Percentiles rank a stretch among this genome's conserved stretches.
These are phyloP conservation scores for Bretschneidera sinensis DNA, from an alignment of 345 rosid species.

Conservation along the genomic window DNA sequence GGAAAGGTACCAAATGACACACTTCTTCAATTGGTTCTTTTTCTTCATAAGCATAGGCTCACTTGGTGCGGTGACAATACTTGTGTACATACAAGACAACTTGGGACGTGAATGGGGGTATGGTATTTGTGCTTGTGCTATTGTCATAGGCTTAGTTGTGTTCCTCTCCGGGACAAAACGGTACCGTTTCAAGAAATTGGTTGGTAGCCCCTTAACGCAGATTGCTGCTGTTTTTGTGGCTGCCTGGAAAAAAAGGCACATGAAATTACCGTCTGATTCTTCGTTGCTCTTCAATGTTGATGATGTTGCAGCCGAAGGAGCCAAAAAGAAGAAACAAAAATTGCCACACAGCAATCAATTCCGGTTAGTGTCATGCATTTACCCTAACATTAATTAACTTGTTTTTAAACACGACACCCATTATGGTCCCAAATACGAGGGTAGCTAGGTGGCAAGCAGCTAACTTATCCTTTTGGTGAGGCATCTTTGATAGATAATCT, in stretches of 20 bases:
- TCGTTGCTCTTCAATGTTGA: conserved; percentile 48
- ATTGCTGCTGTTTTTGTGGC: conserved; percentile 58
- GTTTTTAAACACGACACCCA: not conserved
- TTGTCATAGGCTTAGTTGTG: conserved; percentile 45
- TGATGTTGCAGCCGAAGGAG: conserved; percentile 37
- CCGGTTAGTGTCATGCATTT: conserved; percentile 52
- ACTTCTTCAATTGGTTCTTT: conserved; percentile 93
- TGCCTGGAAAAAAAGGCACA: conserved; percentile 61
- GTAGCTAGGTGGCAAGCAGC: too few relatives aligned
- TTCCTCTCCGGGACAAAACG: conserved; percentile 72
- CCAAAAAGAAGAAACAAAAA: conserved; percentile 58
- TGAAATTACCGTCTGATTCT: conserved; percentile 58
- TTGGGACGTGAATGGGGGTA: conserved; percentile 88
- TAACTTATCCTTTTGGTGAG: too few relatives aligned
- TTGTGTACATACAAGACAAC: conserved; percentile 86
- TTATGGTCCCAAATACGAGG: too few relatives aligned
- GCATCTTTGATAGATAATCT: too few relatives aligned
- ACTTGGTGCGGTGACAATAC: conserved; percentile 72
- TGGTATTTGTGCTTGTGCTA: conserved; percentile 76
- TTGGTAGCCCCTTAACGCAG: conserved; percentile 93
- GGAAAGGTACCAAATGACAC: conserved; percentile 62
- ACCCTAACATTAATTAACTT: too few relatives aligned
- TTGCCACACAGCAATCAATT: conserved; percentile 70
- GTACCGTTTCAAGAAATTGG: conserved; percentile 80
- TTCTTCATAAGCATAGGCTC: conserved; percentile 85